Evolutionary conservation across 2,329 filamentous ascomycete species (phyloP).

Genomic region (Cercospora berteroae): DNA sequence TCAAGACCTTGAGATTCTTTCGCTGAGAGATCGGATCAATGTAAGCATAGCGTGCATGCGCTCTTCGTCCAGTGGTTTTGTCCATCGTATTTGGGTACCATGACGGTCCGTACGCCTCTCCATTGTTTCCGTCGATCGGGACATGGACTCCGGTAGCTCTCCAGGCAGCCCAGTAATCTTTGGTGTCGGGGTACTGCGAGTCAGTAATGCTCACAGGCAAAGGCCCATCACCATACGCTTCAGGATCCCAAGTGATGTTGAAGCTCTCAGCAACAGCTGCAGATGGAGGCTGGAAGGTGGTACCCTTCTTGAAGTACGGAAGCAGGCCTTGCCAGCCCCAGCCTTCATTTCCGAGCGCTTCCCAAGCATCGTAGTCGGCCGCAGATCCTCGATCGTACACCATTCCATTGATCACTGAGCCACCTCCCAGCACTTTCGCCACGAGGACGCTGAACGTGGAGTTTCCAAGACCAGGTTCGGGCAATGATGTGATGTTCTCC

Average conservation of each 20-base stretch:
- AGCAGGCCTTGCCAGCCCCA: constrained; percentile 23
- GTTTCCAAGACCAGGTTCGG: constrained; percentile 27
- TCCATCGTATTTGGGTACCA: constrained; percentile 4
- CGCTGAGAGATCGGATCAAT: constrained; percentile 36
- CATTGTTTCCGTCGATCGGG: constrained; percentile 3
- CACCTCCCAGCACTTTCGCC: constrained; percentile 38
- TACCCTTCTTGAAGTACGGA: constrained; percentile 28
- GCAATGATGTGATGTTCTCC: constrained; percentile 15
- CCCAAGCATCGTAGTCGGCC: constrained; percentile 45
- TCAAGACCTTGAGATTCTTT: constrained; percentile 30
- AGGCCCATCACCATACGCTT: constrained; percentile 12
- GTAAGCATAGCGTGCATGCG: constrained; percentile 22
- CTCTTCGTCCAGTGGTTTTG: not conserved
- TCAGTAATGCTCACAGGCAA: not conserved
- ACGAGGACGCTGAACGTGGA: constrained; percentile 21
- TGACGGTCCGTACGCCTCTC: not conserved
- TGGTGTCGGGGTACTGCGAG: not conserved
- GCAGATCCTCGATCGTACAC: constrained; percentile 39
- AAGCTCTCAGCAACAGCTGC: constrained; percentile 24
- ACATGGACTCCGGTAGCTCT: not conserved
- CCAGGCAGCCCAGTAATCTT: not conserved
- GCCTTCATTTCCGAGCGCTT: constrained; percentile 23
- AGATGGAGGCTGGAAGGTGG: constrained; percentile 12
- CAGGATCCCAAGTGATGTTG: constrained; percentile 18
- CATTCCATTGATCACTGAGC: constrained; percentile 43